Conservation (phyloP, 179 eudicot species). For the Carnegiea gigantea region DNA sequence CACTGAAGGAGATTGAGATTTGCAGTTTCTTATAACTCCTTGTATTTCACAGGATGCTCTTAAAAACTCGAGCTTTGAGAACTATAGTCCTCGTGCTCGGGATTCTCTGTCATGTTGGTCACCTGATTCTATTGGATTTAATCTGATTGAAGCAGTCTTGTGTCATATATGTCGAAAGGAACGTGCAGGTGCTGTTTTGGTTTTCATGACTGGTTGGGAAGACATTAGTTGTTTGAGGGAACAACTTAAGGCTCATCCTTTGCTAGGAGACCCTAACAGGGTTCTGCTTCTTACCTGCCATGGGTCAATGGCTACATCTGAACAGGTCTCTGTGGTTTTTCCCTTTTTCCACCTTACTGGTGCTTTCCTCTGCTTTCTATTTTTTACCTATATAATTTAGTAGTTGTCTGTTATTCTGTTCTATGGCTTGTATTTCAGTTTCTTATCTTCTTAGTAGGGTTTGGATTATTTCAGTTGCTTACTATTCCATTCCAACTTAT, state of each 20-base stretch:
- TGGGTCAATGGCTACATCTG: constrained; percentile 99
- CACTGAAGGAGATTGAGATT: constrained; percentile 10
- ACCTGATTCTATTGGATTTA: constrained; percentile 91
- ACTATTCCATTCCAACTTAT: not conserved
- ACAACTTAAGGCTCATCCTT: constrained; percentile 96
- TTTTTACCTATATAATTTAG: not conserved
- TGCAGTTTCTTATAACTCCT: constrained; percentile 16
- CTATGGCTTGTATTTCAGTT: not conserved
- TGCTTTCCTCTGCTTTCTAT: too few relatives aligned
- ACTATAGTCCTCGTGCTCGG: constrained; percentile 77
- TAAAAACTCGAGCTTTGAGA: constrained; percentile 73
- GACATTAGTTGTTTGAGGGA: constrained; percentile 94
- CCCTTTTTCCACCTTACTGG: not conserved
- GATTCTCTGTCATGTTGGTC: constrained; percentile 93
- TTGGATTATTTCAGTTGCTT: not conserved
- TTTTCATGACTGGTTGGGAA: constrained; percentile 99
- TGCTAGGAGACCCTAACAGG: constrained; percentile 96
- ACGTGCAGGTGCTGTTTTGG: constrained; percentile 90
- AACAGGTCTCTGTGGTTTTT: constrained; percentile 48
- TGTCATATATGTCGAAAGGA: constrained; percentile 98
- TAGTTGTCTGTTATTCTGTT: not conserved
- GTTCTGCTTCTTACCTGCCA: constrained; percentile 92
- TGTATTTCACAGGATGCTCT: constrained; percentile 68
- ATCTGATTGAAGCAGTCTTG: constrained; percentile 88
- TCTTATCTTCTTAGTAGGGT: not conserved